Percentiles rank a stretch among this genome's conserved stretches.
Conservation (phyloP, 257 asterid genomes). For the Asclepias syriaca region DNA sequence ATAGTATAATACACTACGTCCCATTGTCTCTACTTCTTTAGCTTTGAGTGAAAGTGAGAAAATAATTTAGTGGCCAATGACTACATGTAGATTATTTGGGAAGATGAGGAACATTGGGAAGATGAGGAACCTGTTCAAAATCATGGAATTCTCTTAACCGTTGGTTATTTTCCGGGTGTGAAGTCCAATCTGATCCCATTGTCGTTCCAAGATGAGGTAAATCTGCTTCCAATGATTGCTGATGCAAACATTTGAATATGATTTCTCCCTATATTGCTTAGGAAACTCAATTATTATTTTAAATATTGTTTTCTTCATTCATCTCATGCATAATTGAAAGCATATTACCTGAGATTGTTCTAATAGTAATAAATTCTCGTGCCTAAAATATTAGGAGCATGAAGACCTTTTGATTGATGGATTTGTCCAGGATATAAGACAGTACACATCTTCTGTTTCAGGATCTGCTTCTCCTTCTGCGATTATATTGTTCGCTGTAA, state of each 20-base stretch:
- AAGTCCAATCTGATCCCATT: constrained; percentile 51
- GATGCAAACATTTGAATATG: background rate
- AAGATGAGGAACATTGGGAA: constrained; percentile 50
- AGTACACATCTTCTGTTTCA: constrained; percentile 46
- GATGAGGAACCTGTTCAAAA: constrained; percentile 24
- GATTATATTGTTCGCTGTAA: constrained; percentile 65
- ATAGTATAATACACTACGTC: background rate
- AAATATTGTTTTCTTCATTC: background rate
- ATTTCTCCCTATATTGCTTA: background rate
- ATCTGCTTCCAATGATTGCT: background rate
- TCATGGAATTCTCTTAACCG: constrained; percentile 51
- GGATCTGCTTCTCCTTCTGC: constrained; percentile 65
- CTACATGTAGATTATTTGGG: constrained; percentile 58
- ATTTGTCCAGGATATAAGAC: constrained; percentile 57
- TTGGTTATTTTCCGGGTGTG: constrained; percentile 70
- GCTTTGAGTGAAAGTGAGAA: background rate
- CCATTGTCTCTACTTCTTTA: too few species aligned
- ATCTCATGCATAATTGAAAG: background rate
- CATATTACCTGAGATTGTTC: background rate
- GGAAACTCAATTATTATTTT: background rate
- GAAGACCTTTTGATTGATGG: constrained; percentile 38
- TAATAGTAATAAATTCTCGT: background rate
- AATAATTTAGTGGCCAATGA: background rate
- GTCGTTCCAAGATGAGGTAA: constrained; percentile 4
- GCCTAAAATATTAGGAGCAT: constrained; percentile 25